Conservation (phyloP, 257 asterid genomes). For the Rhazya stricta region DNA sequence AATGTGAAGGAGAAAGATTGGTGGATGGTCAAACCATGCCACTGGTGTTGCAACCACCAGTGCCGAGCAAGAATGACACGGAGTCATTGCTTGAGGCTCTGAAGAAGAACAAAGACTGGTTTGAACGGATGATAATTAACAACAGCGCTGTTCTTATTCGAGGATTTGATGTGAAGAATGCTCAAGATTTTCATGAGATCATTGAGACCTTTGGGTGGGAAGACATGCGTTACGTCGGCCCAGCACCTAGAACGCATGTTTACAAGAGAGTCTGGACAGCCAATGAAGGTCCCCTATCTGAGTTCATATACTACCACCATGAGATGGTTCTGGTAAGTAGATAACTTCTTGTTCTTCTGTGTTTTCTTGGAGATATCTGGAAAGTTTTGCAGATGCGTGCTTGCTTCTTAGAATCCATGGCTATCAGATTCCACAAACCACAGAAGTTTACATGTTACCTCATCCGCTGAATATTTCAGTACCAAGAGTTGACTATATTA, state of each 20-base stretch:
- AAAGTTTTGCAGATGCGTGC: background rate
- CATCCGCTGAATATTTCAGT: background rate
- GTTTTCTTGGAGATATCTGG: background rate
- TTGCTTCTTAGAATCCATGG: background rate
- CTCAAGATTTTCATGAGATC: constrained; percentile 63
- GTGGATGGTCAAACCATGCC: constrained; percentile 74
- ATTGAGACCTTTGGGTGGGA: constrained; percentile 71
- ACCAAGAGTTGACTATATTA: background rate
- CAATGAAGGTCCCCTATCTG: constrained; percentile 77
- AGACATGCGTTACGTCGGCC: constrained; percentile 77
- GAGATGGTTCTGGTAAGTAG: constrained; percentile 74
- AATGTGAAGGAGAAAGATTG: constrained; percentile 71
- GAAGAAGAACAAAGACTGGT: constrained; percentile 63
- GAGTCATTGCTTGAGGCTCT: constrained; percentile 37
- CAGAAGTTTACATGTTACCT: background rate
- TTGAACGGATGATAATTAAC: constrained; percentile 60
- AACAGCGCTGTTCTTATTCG: constrained; percentile 68
- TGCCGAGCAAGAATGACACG: constrained; percentile 22
- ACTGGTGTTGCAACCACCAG: constrained; percentile 48
- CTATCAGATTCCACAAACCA: too few species aligned
- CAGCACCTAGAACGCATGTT: constrained; percentile 76
- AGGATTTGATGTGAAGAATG: constrained; percentile 58
- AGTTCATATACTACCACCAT: constrained; percentile 78
- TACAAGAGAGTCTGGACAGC: constrained; percentile 81
- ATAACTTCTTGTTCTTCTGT: background rate